phyloP scores from a whole-genome alignment of 2,329 filamentous ascomycete species.

The Dryadomyces quercus-mongolicae region DNA sequence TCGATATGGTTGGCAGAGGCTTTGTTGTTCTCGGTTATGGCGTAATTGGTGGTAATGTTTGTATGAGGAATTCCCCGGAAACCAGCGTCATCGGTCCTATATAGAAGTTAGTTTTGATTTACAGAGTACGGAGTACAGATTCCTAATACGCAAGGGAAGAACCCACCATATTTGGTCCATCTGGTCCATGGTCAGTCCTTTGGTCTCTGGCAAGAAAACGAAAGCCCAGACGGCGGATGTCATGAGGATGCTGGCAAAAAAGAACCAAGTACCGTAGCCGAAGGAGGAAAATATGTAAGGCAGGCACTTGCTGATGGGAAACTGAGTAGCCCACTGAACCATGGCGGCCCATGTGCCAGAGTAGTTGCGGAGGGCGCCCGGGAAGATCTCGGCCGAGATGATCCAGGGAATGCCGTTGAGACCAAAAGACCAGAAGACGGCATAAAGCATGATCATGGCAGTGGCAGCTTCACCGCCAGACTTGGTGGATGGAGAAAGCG shows the following conservation, averaged over 20 bases:
- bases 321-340: slow-evolving; percentile 20
- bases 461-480: slow-evolving; percentile 40
- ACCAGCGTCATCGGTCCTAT: too few relatives aligned
- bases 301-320: slow-evolving; percentile 26
- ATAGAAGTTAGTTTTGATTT: too few relatives aligned
- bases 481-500: slow-evolving; percentile 28
- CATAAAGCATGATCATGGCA: slow-evolving; percentile 43
- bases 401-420: slow-evolving; percentile 34
- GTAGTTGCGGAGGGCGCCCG: slow-evolving; percentile 27
- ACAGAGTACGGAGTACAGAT: too few relatives aligned
- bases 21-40: too few relatives aligned
- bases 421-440: slow-evolving; percentile 26
- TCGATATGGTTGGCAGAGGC: too few relatives aligned
- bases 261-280: neutral
- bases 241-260: neutral
- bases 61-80: too few relatives aligned
- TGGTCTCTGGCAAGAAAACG: neutral
- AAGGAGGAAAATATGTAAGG: slow-evolving; percentile 29
- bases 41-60: too few relatives aligned
- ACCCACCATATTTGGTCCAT: neutral
- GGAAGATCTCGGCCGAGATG: slow-evolving; percentile 31
- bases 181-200: neutral
- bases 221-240: neutral
- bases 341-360: slow-evolving; percentile 28
- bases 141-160: neutral